A percentile compares a stretch with the other conserved stretches of the same genome.
phyloP scores from a whole-genome alignment of 2,329 filamentous ascomycete species.

The Sclerotinia minor region DNA sequence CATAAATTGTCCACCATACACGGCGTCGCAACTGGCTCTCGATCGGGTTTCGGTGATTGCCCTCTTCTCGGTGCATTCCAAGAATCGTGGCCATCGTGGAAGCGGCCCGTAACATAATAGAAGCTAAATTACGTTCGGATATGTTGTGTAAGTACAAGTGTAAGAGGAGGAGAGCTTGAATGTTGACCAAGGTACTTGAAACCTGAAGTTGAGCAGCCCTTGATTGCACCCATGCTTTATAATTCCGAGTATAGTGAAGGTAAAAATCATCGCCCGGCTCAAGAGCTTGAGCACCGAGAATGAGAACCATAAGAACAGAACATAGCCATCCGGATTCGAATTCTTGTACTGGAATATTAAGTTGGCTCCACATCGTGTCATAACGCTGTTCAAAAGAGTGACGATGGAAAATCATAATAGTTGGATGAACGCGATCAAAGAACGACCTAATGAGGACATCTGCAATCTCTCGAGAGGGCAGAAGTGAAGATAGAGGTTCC shows the following conservation, averaged over 20 bases:
- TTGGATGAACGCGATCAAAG: conserved; percentile 45
- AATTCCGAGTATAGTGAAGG: conserved; percentile 42
- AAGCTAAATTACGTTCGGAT: conserved; percentile 47
- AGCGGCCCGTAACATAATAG: conserved; percentile 46
- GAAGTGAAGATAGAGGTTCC: conserved; percentile 32
- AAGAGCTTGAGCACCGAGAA: conserved; percentile 45
- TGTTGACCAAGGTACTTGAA: conserved; percentile 45
- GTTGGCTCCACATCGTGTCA: conserved; percentile 43
- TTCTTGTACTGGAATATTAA: conserved; percentile 37
- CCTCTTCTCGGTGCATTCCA: conserved; percentile 48
- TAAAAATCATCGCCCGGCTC: conserved; percentile 40
- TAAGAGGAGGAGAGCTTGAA: conserved; percentile 47
- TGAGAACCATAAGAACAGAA: conserved; percentile 42
- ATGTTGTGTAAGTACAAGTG: conserved; percentile 47
- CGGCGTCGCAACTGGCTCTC: conserved; percentile 39
- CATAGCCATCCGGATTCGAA: conserved; percentile 47
- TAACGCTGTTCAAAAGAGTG: conserved; percentile 45
- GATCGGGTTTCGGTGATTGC: conserved; percentile 43
- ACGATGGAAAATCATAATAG: conserved; percentile 46
- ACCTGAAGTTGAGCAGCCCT: conserved; percentile 44
- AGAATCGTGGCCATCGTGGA: conserved; percentile 48
- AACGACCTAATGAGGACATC: conserved; percentile 45
- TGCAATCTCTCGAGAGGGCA: conserved; percentile 44
- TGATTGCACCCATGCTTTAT: conserved; percentile 41
- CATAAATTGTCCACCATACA: conserved; percentile 40